Evolutionary conservation across 768 basidiomycete species (phyloP).

Genomic region (Leccinum truebloodii): DNA sequence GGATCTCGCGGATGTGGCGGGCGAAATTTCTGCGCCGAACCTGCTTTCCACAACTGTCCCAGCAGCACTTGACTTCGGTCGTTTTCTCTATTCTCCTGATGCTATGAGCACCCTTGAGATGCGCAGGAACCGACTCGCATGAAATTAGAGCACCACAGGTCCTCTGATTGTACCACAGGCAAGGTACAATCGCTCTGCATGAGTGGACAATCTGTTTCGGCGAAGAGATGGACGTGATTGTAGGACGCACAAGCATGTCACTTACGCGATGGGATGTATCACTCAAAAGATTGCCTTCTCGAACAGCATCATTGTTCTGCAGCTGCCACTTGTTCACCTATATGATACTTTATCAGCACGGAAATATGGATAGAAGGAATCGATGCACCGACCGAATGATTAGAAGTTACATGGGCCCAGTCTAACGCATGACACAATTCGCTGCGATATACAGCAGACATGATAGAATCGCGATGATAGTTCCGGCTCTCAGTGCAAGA

Average conservation of each 20-base stretch:
- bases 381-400: neutral
- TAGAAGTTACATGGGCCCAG: accelerated
- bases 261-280: slow-evolving; percentile 1
- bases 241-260: neutral
- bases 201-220: neutral
- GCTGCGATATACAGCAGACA: neutral
- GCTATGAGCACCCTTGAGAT: neutral
- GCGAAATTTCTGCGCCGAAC: slow-evolving; percentile 1
- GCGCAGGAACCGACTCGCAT: neutral
- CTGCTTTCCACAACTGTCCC: neutral
- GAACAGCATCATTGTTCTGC: neutral
- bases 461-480: neutral
- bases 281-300: neutral
- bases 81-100: neutral
- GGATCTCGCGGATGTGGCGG: slow-evolving; percentile 7
- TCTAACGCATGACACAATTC: slow-evolving; percentile 3
- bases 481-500: neutral
- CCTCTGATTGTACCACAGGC: neutral
- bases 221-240: neutral
- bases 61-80: neutral
- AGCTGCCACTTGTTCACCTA: neutral
- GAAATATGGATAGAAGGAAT: neutral
- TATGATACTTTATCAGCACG: neutral
- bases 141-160: slow-evolving; percentile 3
- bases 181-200: neutral